Evolutionary conservation across 495 filamentous ascomycete genomes (phyloP).

Genomic region (Hyaloscypha bicolor): DNA sequence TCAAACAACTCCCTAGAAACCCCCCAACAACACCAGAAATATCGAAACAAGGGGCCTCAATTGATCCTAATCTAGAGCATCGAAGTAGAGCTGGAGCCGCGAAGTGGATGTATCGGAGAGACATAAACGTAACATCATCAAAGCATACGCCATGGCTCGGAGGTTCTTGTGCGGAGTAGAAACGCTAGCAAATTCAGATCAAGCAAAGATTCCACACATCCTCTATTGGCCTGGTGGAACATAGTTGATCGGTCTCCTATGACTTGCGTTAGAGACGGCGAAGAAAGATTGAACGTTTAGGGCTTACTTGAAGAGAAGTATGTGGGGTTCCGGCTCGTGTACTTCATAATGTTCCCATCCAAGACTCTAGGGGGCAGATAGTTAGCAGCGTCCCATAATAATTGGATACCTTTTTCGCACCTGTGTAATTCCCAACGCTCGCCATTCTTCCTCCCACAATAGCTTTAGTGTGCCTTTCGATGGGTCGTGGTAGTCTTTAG

Average conservation of each 20-base stretch:
- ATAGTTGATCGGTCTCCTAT: conserved; percentile 84
- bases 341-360: conserved; percentile 99
- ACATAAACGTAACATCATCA: conserved; percentile 35
- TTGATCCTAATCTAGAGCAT: conserved; percentile 31
- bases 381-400: not conserved
- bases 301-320: conserved; percentile 94
- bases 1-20: not conserved
- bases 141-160: conserved; percentile 20
- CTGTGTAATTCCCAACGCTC: conserved; percentile 94
- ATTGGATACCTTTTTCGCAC: conserved; percentile 45
- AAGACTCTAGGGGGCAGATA: conserved; percentile 64
- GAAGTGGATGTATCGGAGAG: conserved; percentile 27
- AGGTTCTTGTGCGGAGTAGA: conserved; percentile 18
- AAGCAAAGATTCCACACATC: conserved; percentile 8
- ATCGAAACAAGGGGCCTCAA: conserved; percentile 22
- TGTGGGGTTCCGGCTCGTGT: conserved; percentile 97
- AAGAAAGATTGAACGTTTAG: not conserved
- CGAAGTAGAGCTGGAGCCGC: conserved; percentile 23
- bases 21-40: not conserved
- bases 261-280: conserved; percentile 4
- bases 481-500: conserved; percentile 91
- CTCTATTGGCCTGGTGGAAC: conserved; percentile 63
- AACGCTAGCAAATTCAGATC: conserved; percentile 28
- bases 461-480: conserved; percentile 91
- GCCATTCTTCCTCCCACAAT: conserved; percentile 98